Conservation (phyloP, 1,284 basidiomycete species). For the Tetrapyrgos nigripes region DNA sequence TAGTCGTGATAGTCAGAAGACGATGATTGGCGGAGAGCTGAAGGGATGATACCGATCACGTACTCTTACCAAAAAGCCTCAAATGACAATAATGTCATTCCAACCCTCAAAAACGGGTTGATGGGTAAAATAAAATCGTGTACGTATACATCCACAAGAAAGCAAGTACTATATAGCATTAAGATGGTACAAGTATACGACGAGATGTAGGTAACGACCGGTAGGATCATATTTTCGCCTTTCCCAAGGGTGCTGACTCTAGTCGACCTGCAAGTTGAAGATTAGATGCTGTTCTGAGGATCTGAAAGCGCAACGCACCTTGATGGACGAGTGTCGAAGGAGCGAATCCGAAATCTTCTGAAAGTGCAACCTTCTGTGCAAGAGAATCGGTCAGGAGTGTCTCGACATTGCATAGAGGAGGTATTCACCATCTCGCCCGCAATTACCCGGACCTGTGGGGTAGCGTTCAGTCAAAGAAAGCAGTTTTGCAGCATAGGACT, state of each 20-base stretch:
- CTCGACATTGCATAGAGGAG: constrained; percentile 6
- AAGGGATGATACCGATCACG: too few relatives aligned
- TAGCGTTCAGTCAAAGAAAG: neutral
- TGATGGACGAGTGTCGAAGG: constrained; percentile 81
- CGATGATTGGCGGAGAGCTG: too few relatives aligned
- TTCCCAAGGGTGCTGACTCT: neutral
- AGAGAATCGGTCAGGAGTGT: constrained; percentile 17
- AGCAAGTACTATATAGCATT: too few relatives aligned
- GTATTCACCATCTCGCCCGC: constrained; percentile 74
- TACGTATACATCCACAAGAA: too few relatives aligned
- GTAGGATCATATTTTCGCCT: neutral
- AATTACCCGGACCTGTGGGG: constrained; percentile 72
- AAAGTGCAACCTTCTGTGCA: constrained; percentile 63
- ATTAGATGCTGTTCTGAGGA: constrained; percentile 3
- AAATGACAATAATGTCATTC: too few relatives aligned
- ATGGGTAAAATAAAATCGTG: too few relatives aligned
- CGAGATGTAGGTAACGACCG: neutral
- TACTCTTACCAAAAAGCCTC: too few relatives aligned
- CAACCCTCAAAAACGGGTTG: too few relatives aligned
- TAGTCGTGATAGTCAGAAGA: too few relatives aligned
- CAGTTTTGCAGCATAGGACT: constrained; percentile 23
- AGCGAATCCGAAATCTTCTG: constrained; percentile 81
- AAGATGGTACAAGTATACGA: too few relatives aligned
- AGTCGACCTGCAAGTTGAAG: neutral
- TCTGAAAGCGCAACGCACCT: constrained; percentile 41